Conservation (phyloP, 2,329 filamentous ascomycete genomes). For the Neopestalotiopsis clavispora region DNA sequence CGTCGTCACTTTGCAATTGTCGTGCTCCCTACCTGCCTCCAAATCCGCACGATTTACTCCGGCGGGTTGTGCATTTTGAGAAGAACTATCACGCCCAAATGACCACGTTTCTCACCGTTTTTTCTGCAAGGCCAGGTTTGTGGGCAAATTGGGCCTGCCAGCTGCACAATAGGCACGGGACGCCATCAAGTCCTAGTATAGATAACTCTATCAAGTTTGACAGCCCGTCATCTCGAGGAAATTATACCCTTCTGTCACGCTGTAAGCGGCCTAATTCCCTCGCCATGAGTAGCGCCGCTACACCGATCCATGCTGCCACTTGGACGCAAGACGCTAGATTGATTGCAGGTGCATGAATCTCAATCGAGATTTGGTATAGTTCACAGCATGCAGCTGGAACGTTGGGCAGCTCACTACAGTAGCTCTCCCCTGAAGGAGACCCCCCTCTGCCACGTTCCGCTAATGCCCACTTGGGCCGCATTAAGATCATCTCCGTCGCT, state of each 20-base stretch:
- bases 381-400: neutral
- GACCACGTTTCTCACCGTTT: neutral
- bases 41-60: neutral
- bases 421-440: neutral
- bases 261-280: neutral
- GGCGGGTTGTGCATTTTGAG: neutral
- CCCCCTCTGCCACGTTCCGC: neutral
- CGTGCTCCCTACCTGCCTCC: neutral
- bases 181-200: neutral
- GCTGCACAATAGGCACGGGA: neutral
- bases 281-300: neutral
- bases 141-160: neutral
- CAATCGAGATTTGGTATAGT: neutral
- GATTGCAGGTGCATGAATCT: neutral
- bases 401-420: neutral
- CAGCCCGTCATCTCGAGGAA: neutral
- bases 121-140: neutral
- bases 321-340: neutral
- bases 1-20: neutral
- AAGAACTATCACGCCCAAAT: neutral
- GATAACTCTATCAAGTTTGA: neutral
- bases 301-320: neutral
- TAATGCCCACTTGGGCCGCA: conserved; percentile 1
- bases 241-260: neutral
- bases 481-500: conserved; percentile 6